Base-by-base conservation (phyloP, 352 stramenopile genomes). In the Thalassiosira livingstoniorum region DNA sequence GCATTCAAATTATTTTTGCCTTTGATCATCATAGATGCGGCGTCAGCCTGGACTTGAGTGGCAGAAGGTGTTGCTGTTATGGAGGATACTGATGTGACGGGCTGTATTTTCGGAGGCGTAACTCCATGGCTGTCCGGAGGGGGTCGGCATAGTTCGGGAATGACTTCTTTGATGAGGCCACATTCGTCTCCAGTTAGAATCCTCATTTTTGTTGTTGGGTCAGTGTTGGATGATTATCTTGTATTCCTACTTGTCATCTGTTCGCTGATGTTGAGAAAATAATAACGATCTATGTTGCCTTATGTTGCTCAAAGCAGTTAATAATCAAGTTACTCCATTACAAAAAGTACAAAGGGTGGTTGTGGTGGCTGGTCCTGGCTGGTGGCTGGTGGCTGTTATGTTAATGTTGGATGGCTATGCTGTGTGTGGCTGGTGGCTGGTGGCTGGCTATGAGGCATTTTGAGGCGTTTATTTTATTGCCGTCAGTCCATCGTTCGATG, bases 181-280 rank as follows among this genome's bases (percentile, higher is more conserved):
- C 87, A 93, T 82, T 95, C 91, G 76, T 95, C 91, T 79, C 90
- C 91, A 21, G 91, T 92, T 39, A 95, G 83, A 4, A 94, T 71
- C 61, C 90, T 91, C 91, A 95, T 95, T 47, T 18, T 47, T 47
- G 15, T 47, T 47, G 39, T 47, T 47, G 39, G 39, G 39, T 7
- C 39, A 15, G 39, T 47, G 39, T 18, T 18, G 15, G 7, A 18
- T 7, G 7, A 47, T 47, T 47, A 47, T 47, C 15, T 47, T 47
- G 7, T 7, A 47, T 47, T 18, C n/a, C n/a, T n/a, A n/a, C n/a
- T n/a, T n/a, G n/a, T n/a, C n/a, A n/a, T n/a, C n/a, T n/a, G n/a
- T n/a, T n/a, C n/a, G n/a, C 7, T 47, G 15, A 15, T 47, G 15
- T 47, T 47, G 39, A 15, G 39, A 47, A 47, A 47, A 47, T 47